phyloP scores from a whole-genome alignment of 2,329 filamentous ascomycete genomes.

The Xylariaceae sp. region DNA sequence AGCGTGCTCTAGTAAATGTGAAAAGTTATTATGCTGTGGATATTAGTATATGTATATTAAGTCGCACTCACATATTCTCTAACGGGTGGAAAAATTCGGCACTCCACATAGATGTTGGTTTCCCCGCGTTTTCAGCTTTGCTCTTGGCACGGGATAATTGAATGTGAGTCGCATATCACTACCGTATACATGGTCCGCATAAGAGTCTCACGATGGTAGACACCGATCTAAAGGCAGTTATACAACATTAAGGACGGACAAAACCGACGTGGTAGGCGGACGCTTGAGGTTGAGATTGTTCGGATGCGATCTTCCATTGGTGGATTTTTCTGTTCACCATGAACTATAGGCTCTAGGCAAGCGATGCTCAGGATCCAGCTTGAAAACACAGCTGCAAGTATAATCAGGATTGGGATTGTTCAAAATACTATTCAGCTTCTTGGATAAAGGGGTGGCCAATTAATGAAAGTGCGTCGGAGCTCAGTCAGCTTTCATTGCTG shows the following conservation, averaged over 20 bases:
- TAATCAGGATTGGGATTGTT: not conserved
- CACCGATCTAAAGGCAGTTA: no score
- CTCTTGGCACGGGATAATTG: not conserved
- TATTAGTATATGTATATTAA: conserved; percentile 5
- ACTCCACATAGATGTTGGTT: conserved; percentile 1
- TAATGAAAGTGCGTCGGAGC: no score
- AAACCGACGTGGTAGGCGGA: not conserved
- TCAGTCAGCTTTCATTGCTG: no score
- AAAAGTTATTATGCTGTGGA: not conserved
- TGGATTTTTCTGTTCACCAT: conserved; percentile 8
- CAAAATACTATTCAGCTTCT: no score
- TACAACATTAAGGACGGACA: no score
- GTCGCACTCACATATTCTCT: conserved; percentile 4
- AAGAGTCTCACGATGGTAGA: not conserved
- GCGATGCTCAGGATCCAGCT: not conserved
- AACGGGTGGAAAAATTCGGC: conserved; percentile 25
- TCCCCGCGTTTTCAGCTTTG: not conserved
- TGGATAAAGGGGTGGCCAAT: no score
- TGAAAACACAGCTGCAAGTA: not conserved
- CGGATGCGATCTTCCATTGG: conserved; percentile 7
- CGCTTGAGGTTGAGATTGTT: not conserved
- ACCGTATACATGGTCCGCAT: not conserved
- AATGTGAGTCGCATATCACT: not conserved
- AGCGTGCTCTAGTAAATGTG: not conserved
- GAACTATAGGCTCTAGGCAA: conserved; percentile 3